Evolutionary conservation across 164 flowering plant genomes (phyloP), one percentile per base, ranked within the genome.

Genomic region (Umbilicus rupestris): DNA sequence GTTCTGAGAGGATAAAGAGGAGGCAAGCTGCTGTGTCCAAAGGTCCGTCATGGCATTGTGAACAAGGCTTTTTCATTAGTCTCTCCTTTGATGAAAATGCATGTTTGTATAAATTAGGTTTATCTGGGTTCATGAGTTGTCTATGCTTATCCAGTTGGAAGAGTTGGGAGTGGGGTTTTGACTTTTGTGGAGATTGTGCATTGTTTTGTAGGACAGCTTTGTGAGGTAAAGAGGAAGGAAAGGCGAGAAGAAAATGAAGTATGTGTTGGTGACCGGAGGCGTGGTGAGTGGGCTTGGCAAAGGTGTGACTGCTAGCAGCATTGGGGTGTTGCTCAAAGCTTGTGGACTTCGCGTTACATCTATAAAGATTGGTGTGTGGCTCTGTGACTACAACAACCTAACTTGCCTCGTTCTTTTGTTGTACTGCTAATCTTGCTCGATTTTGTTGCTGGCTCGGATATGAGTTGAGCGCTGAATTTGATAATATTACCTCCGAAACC

Each of bases 211-310:
- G 33, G 60, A 55, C 16, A 19, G 33, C 31, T 28, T 55, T 55
- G 60, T 26, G 60, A 55, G 60, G 58, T 28, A 12, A 16, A 11
- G 60, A 8, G 29, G 15, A 52, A 50, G 28, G 20, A 19, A 31
- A 60, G 73, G 30, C 42, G 55, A 71, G 49, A 65, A 58, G 69
- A 64, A 31, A 57, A 93, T 93, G 98, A 93, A 93, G 83, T 90
- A 90, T 83, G 94, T 93, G 19, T 11, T 93, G 78, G 98, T 92
- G 31, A 85, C 96, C 0, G 98, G 97, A 10, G 98, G 98, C 0
- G 98, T 92, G 28, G 98, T 92, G 44, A 92, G 98, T 66, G 98
- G 97, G 29, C 92, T 93, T 16, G 98, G 98, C 68, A 93, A 93
- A 67, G 98, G 98, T 64, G 98, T 93, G 10, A 90, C 97, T 0